Evolutionary conservation across 805 yeast species (phyloP).

Genomic region (Lipomyces kockii): DNA sequence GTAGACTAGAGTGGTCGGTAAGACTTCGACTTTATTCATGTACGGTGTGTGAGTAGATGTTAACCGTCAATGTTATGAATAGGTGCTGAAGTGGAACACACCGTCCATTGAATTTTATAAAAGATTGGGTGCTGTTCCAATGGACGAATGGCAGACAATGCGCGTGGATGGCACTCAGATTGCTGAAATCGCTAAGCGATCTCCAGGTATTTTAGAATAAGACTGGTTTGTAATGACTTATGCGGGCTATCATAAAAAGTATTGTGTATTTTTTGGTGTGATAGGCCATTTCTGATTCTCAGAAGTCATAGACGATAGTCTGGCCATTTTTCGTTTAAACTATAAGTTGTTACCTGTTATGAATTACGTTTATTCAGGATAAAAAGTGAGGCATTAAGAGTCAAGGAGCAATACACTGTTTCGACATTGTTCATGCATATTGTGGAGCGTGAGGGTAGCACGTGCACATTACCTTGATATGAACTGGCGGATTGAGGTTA

Average conservation of each 20-base stretch:
- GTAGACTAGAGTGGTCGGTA: slow-evolving; percentile 36
- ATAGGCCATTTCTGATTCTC: not conserved
- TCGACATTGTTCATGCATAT: no score
- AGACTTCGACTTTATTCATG: not conserved
- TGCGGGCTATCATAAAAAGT: not conserved
- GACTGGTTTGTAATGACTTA: not conserved
- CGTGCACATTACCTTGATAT: no score
- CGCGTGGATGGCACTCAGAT: slow-evolving; percentile 34
- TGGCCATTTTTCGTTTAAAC: not conserved
- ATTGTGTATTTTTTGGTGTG: not conserved
- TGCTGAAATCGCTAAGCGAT: slow-evolving; percentile 21
- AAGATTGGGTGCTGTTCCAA: slow-evolving; percentile 29
- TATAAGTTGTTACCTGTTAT: no score
- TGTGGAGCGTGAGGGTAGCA: no score
- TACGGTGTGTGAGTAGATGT: not conserved
- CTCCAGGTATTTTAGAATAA: slow-evolving; percentile 15
- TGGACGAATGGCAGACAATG: slow-evolving; percentile 36
- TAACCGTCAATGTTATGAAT: not conserved
- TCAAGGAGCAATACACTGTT: not conserved
- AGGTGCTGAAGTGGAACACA: slow-evolving; percentile 37
- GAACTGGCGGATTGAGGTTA: no score
- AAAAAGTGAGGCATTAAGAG: not conserved
- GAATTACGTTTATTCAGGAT: not conserved
- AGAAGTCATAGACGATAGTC: not conserved
- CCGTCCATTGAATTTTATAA: slow-evolving; percentile 36